Base-by-base conservation (phyloP, 2,329 filamentous ascomycete species). In the Cladophialophora bantiana region DNA sequence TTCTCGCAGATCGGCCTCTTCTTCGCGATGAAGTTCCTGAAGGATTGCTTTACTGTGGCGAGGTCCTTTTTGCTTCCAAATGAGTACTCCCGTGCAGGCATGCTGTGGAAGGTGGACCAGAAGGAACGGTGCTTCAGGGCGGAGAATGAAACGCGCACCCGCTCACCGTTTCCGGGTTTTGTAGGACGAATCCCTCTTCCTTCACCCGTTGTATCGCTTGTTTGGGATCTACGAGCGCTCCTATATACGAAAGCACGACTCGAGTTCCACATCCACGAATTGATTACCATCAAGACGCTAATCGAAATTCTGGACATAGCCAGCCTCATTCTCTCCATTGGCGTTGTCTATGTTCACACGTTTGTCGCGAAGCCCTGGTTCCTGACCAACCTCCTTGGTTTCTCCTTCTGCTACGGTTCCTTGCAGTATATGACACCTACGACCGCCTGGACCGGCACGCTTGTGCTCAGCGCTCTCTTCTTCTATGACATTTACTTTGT, bases 371-470 rank as follows among this genome's bases (percentile, higher is more conserved):
- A 86, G 71, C 85, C 86, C 36, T 90, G 89, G 79, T 92, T 87
- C 73, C 79, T 97, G 42, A 94, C 92, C 54, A 98, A 98, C 75
- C 80, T 96, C 40, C 86, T 97, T 74, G 94, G 92, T 0, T 92
- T 94, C 72, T 91, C 90, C 5, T 93, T 97, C 80, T 94, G 90
- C 71, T 97, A 98, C 74, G 86, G 87, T 7, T 88, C 91, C 3
- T 84, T 97, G 63, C 88, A 94, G 73, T 81, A 96, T 61, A 88
- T 98, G 82, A 96, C 93, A 0, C 93, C 94, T 0, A 96, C 93
- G 0, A 94, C 92, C 0, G 96, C 97, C 75, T 81, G 86, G 62
- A 97, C 92, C 0, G 93, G 93, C 0, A 90, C 90, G 6, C 78
- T 94, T 52, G 88, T 98, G 9, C 83, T 98, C 1, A 81, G 83